Base-by-base conservation (phyloP, 2,329 filamentous ascomycete species). In the Calonectria honghensis region DNA sequence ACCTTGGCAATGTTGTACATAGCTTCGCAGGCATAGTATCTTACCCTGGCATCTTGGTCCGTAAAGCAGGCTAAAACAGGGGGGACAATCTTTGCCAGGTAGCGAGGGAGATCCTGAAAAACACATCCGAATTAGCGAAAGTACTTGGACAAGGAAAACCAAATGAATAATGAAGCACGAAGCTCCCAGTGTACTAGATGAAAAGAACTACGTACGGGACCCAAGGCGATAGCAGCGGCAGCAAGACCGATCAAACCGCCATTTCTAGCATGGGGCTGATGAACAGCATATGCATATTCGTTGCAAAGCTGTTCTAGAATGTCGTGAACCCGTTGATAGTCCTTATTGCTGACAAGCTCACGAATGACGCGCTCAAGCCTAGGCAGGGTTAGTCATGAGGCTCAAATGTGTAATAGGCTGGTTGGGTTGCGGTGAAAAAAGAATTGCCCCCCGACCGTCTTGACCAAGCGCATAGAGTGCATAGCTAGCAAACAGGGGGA, bases 1-100 rank as follows among this genome's bases (percentile, higher is more conserved):
- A 99, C 97, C 87, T 99, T 99, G 82, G 97, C 96, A 83, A 99
- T 99, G 86, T 99, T 99, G 87, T 99, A 99, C 97, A 99, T 99
- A 85, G 96, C 97, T 88, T 99, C 97, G 86, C 97, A 99, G 31
- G 97, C 97, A 86, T 99, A 99, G 85, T 99, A 99, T 77, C 97
- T 92, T 39, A 98, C 97, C 73, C 97, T 92, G 35, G 97, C 96
- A 93, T 99, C 97, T 88, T 98, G 97, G 80, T 99, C 97, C 73
- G 95, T 95, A 86, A 99, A 99, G 88, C 97, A 99, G 68, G 97
- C 97, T 59, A 99, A 90, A 6, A 99, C 97, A 4, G 97, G 97
- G 59, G 96, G 96, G 0, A 99, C 96, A 80, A 99, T 98, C 80
- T 96, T 94, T 83, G 96, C 93, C 66, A 99, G 90, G 84, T 98